Percentiles rank a stretch among this genome's conserved stretches.
These are phyloP conservation scores for Ascomycota sp. DNA, from an alignment of 2,329 filamentous ascomycete genomes.

Conservation along the genomic window DNA sequence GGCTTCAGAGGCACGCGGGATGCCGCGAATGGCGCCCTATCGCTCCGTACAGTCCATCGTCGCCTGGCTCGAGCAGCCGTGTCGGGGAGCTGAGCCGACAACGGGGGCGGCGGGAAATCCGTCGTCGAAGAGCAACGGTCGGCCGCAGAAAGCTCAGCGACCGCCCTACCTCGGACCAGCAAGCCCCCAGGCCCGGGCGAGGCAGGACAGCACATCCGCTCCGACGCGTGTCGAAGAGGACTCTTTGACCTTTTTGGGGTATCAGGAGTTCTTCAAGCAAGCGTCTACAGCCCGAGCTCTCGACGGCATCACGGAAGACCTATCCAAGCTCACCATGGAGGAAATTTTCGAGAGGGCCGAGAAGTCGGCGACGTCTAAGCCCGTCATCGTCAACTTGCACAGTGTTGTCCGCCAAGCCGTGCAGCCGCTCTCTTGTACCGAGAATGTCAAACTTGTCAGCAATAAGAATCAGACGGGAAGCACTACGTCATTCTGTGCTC, in stretches of 20 bases:
- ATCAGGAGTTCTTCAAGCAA: slow-evolving; percentile 11
- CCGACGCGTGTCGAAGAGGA: slow-evolving; percentile 9
- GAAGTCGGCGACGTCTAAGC: neutral
- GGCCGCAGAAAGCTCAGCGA: neutral
- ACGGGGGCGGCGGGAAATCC: neutral
- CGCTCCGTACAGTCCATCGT: slow-evolving; percentile 12
- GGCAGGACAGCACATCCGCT: neutral
- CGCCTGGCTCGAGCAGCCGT: slow-evolving; percentile 11
- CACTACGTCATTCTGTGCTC: no score
- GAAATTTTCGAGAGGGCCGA: slow-evolving; percentile 1
- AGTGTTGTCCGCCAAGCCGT: neutral
- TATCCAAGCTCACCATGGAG: slow-evolving; percentile 1
- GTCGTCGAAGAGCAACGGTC: neutral
- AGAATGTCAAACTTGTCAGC: no score
- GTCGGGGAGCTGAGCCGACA: slow-evolving; percentile 1
- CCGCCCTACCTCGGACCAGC: neutral
- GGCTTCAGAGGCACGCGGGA: no score
- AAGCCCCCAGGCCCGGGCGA: no score
- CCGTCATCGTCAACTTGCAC: neutral
- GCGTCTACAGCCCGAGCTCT: slow-evolving; percentile 11
- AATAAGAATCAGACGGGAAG: no score
- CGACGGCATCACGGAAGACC: slow-evolving; percentile 4
- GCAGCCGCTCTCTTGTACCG: neutral
- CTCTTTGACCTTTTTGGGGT: slow-evolving; percentile 12
- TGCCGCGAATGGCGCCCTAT: neutral